phyloP scores from a whole-genome alignment of 805 yeast species.

The Lipomyces lipofer region DNA sequence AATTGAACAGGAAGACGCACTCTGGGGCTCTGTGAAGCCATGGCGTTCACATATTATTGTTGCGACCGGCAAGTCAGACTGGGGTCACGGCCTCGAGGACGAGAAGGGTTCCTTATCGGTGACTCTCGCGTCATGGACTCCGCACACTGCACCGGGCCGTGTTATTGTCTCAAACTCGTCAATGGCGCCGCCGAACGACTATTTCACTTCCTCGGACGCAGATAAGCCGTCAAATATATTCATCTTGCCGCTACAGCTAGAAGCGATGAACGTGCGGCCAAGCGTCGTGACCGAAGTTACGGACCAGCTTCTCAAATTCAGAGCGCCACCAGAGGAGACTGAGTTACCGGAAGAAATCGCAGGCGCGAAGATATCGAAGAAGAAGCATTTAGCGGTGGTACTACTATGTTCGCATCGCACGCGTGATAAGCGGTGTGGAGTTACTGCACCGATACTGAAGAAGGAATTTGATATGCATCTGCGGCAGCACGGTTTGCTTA shows the following conservation, averaged over 20 bases:
- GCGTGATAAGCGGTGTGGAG: constrained; percentile 90
- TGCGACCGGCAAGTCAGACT: constrained; percentile 81
- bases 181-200: constrained; percentile 47
- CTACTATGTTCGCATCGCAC: constrained; percentile 87
- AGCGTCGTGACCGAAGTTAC: constrained; percentile 50
- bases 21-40: constrained; percentile 73
- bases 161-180: constrained; percentile 59
- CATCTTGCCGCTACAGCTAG: constrained; percentile 71
- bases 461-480: constrained; percentile 72
- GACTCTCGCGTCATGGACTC: constrained; percentile 41
- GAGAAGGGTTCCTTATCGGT: constrained; percentile 50
- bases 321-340: constrained; percentile 2
- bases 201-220: constrained; percentile 47
- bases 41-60: constrained; percentile 72
- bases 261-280: constrained; percentile 56
- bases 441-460: constrained; percentile 88
- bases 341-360: constrained; percentile 41
- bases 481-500: constrained; percentile 65
- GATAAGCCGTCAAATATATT: constrained; percentile 57
- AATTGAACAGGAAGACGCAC: constrained; percentile 46
- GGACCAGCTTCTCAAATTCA: constrained; percentile 45
- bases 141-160: constrained; percentile 35
- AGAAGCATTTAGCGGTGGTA: constrained; percentile 47
- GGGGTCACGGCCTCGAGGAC: constrained; percentile 73
- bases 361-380: constrained; percentile 37